Conservation (phyloP, 768 basidiomycete genomes). For the Chlorophyllum brunneum region DNA sequence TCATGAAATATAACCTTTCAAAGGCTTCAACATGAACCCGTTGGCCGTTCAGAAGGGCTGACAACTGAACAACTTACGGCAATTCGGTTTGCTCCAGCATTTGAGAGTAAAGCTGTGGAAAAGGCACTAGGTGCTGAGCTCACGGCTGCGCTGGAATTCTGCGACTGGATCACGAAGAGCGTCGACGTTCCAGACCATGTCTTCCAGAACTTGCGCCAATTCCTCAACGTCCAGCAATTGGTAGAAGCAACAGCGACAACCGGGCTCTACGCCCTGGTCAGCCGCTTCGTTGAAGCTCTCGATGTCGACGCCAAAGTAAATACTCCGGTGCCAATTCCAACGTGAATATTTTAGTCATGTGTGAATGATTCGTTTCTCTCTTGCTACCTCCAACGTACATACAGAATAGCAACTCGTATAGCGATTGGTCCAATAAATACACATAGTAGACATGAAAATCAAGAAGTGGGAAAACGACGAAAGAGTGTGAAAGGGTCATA, state of each 20-base stretch:
- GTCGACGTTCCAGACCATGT: slow-evolving; percentile 17
- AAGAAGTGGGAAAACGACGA: background rate
- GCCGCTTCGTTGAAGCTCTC: slow-evolving; percentile 54
- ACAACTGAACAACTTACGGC: slow-evolving; percentile 50
- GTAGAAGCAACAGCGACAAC: slow-evolving; percentile 54
- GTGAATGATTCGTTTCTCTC: background rate
- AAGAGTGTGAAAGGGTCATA: background rate
- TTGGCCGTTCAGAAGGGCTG: slow-evolving; percentile 48
- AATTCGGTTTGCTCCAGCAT: slow-evolving; percentile 47
- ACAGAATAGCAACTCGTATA: slow-evolving; percentile 4
- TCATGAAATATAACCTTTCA: background rate
- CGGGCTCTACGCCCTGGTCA: slow-evolving; percentile 65
- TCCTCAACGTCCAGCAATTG: slow-evolving; percentile 37
- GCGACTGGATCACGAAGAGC: slow-evolving; percentile 45
- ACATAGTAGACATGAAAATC: background rate
- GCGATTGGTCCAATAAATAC: slow-evolving; percentile 2
- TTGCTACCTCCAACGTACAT: slow-evolving; percentile 1
- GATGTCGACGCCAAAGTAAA: slow-evolving; percentile 56
- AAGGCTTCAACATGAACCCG: slow-evolving; percentile 48
- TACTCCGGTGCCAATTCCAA: slow-evolving; percentile 29
- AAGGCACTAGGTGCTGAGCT: slow-evolving; percentile 44
- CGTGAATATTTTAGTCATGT: background rate
- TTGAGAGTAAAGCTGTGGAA: slow-evolving; percentile 20
- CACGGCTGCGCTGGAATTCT: slow-evolving; percentile 50
- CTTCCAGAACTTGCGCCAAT: slow-evolving; percentile 21